A percentile compares a stretch with the other conserved stretches of the same genome.
Conservation (phyloP, 495 filamentous ascomycete genomes). For the Aspergillus sclerotiicarbonarius region DNA sequence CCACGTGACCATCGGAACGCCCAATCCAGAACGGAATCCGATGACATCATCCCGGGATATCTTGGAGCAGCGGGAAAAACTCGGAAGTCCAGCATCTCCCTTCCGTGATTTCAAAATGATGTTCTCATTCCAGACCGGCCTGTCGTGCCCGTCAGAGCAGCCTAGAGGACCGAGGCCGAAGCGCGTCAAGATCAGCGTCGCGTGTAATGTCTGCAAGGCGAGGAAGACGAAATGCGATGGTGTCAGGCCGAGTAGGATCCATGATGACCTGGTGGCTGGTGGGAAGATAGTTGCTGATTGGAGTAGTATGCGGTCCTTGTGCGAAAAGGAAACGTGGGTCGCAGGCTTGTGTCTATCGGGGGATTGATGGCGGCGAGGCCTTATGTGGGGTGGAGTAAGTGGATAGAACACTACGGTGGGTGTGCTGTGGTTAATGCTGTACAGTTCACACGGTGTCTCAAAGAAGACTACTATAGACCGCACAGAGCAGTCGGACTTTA, state of each 20-base stretch:
- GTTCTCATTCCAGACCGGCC: slow-evolving; percentile 12
- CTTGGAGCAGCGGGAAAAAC: too few relatives aligned
- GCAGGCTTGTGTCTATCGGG: not conserved
- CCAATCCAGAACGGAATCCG: too few relatives aligned
- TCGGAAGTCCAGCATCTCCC: not conserved
- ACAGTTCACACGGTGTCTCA: too few relatives aligned
- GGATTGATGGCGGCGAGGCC: not conserved
- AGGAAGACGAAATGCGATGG: slow-evolving; percentile 18
- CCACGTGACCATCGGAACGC: too few relatives aligned
- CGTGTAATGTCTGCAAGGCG: slow-evolving; percentile 16
- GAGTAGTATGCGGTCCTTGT: slow-evolving; percentile 17
- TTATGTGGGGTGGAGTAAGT: too few relatives aligned
- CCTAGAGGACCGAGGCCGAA: slow-evolving; percentile 9
- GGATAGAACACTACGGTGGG: too few relatives aligned
- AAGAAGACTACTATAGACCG: not conserved
- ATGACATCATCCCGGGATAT: too few relatives aligned
- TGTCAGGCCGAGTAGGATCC: slow-evolving; percentile 11
- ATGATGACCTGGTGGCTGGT: not conserved
- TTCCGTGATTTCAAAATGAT: slow-evolving; percentile 8
- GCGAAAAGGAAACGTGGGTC: slow-evolving; percentile 13
- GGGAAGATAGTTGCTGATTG: not conserved
- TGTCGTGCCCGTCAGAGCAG: not conserved
- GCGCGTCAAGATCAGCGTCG: slow-evolving; percentile 12
- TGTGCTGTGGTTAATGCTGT: too few relatives aligned
- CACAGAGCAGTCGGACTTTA: not conserved